These are phyloP conservation scores for Furcasterigmium furcatum DNA, from an alignment of 2,329 filamentous ascomycete species.

Conservation along the genomic window DNA sequence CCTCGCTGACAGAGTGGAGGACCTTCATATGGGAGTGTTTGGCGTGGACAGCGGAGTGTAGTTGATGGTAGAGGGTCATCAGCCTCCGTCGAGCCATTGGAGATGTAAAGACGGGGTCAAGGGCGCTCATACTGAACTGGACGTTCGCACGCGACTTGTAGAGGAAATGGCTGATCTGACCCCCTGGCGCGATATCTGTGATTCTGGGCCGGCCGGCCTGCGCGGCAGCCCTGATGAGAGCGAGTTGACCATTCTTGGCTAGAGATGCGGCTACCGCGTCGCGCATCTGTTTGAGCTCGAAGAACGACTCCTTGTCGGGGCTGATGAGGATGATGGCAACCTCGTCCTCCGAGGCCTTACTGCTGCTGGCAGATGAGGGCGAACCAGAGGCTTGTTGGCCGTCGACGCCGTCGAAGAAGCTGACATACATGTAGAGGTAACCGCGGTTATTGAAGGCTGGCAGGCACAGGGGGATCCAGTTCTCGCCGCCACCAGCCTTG, in stretches of 20 bases:
- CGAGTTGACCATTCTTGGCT: slow-evolving; percentile 70
- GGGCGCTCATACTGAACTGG: slow-evolving; percentile 89
- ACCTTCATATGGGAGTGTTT: slow-evolving; percentile 85
- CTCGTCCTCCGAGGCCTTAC: slow-evolving; percentile 62
- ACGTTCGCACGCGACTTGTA: slow-evolving; percentile 96
- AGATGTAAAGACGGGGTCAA: slow-evolving; percentile 62
- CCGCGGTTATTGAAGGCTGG: slow-evolving; percentile 97
- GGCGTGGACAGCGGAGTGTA: slow-evolving; percentile 82
- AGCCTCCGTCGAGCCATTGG: slow-evolving; percentile 65
- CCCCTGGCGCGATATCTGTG: slow-evolving; percentile 75
- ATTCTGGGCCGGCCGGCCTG: slow-evolving; percentile 67
- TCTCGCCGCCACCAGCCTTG: slow-evolving; percentile 86
- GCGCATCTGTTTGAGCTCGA: slow-evolving; percentile 74
- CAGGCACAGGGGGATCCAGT: slow-evolving; percentile 94
- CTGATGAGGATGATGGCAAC: slow-evolving; percentile 94
- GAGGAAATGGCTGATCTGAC: slow-evolving; percentile 82
- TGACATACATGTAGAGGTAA: slow-evolving; percentile 99
- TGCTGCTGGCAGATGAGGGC: slow-evolving; percentile 60
- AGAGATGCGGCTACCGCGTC: slow-evolving; percentile 65
- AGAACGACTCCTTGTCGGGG: slow-evolving; percentile 90
- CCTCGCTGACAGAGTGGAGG: slow-evolving; percentile 72
- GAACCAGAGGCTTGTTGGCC: neutral
- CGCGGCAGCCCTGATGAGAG: slow-evolving; percentile 70
- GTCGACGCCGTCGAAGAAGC: slow-evolving; percentile 71
- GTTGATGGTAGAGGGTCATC: slow-evolving; percentile 78